Base-by-base conservation (phyloP, 2,329 filamentous ascomycete species). In the Rhynchosporium secalis region DNA sequence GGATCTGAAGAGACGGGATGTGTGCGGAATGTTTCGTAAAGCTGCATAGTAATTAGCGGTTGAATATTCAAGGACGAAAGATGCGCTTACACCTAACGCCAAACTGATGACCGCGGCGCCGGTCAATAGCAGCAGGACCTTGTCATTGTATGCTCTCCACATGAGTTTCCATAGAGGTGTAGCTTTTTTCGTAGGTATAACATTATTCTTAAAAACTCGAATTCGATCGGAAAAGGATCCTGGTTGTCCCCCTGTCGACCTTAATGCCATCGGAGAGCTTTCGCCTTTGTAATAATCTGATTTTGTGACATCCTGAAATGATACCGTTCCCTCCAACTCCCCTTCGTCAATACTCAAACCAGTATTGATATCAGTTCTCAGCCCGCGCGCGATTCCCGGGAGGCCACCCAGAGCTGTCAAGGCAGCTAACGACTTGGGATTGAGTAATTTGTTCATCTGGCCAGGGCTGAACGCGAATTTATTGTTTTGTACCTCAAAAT, bases 111-210 rank as follows among this genome's bases (percentile, higher is more conserved):
- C 78, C 1, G 89, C 90, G 6, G 89, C 89, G 26, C 86, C 79
- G 0, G 87, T 88, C 64, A 92, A 79, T 4, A 92, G 77, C 57
- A 92, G 88, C 58, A 92, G 78, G 13, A 93, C 86, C 70, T 92
- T 92, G 75, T 93, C 90, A 71, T 92, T 92, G 76, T 91, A 91
- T 1, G 89, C 88, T 70, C 91, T 88, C 90, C 90, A 92, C 65
- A 86, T 86, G 13, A 92, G 77, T 70, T 86, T 80, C 65, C 88
- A 79, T 56, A 92, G 86, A 45, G 80, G 86, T 72, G 91, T 92
- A 20, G 86, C 79, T 70, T 88, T 89, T 69, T 84, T 84, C 66
- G 85, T 85, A 0, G 87, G 87, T 15, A 90, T 76, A 33, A 79
- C 78, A 68, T 92, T 92, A 64, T 85, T 82, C 60, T 84, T 85